phyloP scores from a whole-genome alignment of 352 stramenopile genomes.

The Aphanomyces cochlioides region DNA sequence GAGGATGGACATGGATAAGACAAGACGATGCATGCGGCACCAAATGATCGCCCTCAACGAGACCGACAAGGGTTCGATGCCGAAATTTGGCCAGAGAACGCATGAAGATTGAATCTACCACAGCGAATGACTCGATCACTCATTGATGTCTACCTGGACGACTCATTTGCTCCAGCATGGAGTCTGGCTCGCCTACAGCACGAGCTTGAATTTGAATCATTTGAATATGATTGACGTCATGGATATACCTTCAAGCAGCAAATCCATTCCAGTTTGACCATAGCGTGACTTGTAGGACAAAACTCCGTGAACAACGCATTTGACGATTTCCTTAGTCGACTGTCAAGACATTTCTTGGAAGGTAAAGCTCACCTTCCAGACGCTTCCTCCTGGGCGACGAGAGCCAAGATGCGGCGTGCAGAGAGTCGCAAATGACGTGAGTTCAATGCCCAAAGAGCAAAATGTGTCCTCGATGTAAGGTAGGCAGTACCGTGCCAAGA shows the following conservation, averaged over 20 bases:
- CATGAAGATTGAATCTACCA: conserved; percentile 13
- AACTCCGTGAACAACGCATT: conserved; percentile 67
- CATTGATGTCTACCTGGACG: conserved; percentile 36
- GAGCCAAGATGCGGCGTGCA: conserved; percentile 77
- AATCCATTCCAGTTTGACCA: conserved; percentile 67
- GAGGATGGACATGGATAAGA: background rate
- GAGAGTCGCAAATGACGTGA: conserved; percentile 73
- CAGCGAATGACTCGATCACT: background rate
- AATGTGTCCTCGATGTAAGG: conserved; percentile 53
- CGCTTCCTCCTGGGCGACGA: conserved; percentile 53
- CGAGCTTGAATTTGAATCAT: background rate
- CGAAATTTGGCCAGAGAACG: conserved; percentile 1
- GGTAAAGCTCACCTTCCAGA: conserved; percentile 47
- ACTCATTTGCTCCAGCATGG: conserved; percentile 65
- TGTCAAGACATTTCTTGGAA: background rate
- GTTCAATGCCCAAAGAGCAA: conserved; percentile 56
- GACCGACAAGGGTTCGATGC: conserved; percentile 13
- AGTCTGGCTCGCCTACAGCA: conserved; percentile 28
- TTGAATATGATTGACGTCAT: background rate
- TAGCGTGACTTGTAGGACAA: conserved; percentile 60
- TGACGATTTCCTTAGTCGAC: conserved; percentile 35
- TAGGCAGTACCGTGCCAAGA: conserved; percentile 70
- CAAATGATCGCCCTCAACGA: conserved; percentile 19
- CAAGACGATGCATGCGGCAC: conserved; percentile 18
- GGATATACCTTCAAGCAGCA: conserved; percentile 49